These are phyloP conservation scores for Paramecium caudatum DNA, from an alignment of 73 alveolate genomes.

Conservation along the genomic window DNA sequence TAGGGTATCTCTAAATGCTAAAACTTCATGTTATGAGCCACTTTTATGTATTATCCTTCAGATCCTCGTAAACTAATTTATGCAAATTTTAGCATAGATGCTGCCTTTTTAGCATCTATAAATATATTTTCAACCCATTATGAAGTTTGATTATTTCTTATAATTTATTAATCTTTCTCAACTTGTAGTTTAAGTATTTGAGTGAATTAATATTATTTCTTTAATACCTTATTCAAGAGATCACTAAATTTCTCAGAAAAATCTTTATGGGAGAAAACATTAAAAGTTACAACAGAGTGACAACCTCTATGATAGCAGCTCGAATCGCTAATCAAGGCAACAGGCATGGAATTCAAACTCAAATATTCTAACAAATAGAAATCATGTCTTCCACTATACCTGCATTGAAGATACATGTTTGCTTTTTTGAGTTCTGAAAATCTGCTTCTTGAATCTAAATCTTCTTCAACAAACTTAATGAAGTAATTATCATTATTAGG, in stretches of 20 bases:
- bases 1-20: neutral
- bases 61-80: neutral
- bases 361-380: slow-evolving; percentile 51
- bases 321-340: slow-evolving; percentile 62
- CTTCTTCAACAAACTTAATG: slow-evolving; percentile 37
- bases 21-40: slow-evolving; percentile 46
- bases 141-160: slow-evolving; percentile 4
- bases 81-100: slow-evolving; percentile 32
- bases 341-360: slow-evolving; percentile 3
- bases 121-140: slow-evolving; percentile 46
- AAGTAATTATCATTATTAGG: slow-evolving; percentile 29
- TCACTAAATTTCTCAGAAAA: neutral
- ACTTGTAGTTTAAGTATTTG: neutral
- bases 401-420: slow-evolving; percentile 14
- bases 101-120: slow-evolving; percentile 36
- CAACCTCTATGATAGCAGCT: slow-evolving; percentile 68
- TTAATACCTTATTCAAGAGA: neutral
- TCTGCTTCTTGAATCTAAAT: slow-evolving; percentile 12
- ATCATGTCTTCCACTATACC: slow-evolving; percentile 68
- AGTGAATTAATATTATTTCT: slow-evolving; percentile 13
- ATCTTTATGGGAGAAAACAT: slow-evolving; percentile 16
- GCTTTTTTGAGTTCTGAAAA: neutral
- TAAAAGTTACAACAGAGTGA: neutral
- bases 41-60: slow-evolving; percentile 7
- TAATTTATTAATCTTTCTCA: neutral